Conservation (phyloP, 2,329 filamentous ascomycete species). For the Verticillium isaacii region DNA sequence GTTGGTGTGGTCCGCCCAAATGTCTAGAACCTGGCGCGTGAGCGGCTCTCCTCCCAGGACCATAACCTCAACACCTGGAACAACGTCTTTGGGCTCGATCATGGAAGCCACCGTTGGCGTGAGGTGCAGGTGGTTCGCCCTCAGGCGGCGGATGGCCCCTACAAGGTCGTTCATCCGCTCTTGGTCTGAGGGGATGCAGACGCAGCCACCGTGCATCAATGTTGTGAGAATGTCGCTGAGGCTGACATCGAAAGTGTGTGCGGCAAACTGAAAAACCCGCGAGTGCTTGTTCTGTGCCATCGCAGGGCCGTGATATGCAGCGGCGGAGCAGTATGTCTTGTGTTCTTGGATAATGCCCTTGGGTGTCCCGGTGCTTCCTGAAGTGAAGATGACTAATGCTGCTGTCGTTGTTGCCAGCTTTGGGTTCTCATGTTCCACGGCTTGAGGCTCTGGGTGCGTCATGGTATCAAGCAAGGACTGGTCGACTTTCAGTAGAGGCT, state of each 20-base stretch:
- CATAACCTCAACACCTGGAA: slow-evolving; percentile 5
- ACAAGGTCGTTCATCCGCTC: slow-evolving; percentile 25
- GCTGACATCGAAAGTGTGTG: slow-evolving; percentile 32
- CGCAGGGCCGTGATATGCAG: not conserved
- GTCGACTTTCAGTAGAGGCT: not conserved
- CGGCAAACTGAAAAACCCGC: slow-evolving; percentile 14
- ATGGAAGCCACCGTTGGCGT: slow-evolving; percentile 10
- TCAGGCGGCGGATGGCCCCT: not conserved
- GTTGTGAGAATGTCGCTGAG: slow-evolving; percentile 31
- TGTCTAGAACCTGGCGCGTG: slow-evolving; percentile 5
- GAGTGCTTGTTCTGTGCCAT: not conserved
- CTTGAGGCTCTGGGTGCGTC: not conserved
- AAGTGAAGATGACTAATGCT: slow-evolving; percentile 18
- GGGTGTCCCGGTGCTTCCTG: slow-evolving; percentile 18
- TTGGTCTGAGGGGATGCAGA: slow-evolving; percentile 31
- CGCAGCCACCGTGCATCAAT: slow-evolving; percentile 28
- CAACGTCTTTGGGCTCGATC: slow-evolving; percentile 4
- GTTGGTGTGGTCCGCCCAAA: slow-evolving; percentile 9
- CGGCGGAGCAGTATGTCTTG: not conserved
- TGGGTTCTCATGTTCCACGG: not conserved
- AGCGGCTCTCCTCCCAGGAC: slow-evolving; percentile 11
- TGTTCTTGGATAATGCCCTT: slow-evolving; percentile 10
- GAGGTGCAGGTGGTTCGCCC: slow-evolving; percentile 7
- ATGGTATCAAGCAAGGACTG: not conserved
- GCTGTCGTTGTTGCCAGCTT: not conserved